These are phyloP conservation scores for Leptosphaerulina australis DNA, from an alignment of 2,329 filamentous ascomycete genomes.

Conservation along the genomic window DNA sequence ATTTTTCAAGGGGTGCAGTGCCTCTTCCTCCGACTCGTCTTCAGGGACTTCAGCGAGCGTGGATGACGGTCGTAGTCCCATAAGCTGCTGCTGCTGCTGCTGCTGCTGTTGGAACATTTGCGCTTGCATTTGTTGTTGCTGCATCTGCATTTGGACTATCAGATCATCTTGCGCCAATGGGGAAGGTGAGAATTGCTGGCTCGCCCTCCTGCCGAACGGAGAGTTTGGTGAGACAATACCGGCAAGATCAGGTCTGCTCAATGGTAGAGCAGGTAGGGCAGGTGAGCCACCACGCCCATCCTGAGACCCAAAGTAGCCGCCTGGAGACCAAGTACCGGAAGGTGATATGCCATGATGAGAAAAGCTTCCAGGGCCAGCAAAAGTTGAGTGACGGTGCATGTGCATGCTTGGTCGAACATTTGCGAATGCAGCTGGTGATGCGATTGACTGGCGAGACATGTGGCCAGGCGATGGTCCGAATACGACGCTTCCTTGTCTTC, in stretches of 20 bases:
- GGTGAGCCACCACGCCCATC: slow-evolving; percentile 54
- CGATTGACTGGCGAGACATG: slow-evolving; percentile 67
- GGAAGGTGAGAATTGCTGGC: slow-evolving; percentile 52
- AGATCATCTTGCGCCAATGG: slow-evolving; percentile 48
- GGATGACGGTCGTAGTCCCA: slow-evolving; percentile 53
- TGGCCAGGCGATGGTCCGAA: slow-evolving; percentile 60
- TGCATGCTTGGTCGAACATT: slow-evolving; percentile 58
- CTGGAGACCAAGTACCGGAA: slow-evolving; percentile 51
- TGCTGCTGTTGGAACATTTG: slow-evolving; percentile 56
- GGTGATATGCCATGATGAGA: slow-evolving; percentile 66
- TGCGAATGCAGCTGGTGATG: slow-evolving; percentile 74
- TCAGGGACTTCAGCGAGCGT: slow-evolving; percentile 74
- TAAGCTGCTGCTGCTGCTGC: slow-evolving; percentile 56
- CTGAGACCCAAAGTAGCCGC: slow-evolving; percentile 46
- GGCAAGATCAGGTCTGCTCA: slow-evolving; percentile 47
- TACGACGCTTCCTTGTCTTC: slow-evolving; percentile 63
- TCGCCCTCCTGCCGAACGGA: slow-evolving; percentile 61
- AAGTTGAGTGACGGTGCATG: slow-evolving; percentile 75
- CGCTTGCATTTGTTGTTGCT: slow-evolving; percentile 59
- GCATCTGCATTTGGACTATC: slow-evolving; percentile 55
- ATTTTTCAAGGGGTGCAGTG: slow-evolving; percentile 48
- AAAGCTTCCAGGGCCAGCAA: slow-evolving; percentile 71
- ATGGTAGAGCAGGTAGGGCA: slow-evolving; percentile 43
- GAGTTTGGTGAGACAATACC: slow-evolving; percentile 59
- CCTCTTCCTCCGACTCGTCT: slow-evolving; percentile 67